Base-by-base conservation (phyloP, 108 stramenopile species). In the Conticribra weissflogii region DNA sequence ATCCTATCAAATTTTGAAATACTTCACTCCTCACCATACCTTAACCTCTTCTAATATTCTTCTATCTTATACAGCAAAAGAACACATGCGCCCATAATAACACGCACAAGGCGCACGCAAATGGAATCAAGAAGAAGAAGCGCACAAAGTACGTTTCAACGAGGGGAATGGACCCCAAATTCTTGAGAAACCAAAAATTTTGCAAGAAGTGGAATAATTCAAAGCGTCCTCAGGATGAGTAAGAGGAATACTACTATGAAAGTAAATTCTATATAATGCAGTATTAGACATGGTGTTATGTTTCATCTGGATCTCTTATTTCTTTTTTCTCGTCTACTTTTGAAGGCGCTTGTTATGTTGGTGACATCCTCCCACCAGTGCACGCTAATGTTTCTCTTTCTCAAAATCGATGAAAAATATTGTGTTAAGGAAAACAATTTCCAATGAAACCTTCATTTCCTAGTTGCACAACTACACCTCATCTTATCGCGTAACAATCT, bases 1-100 rank as follows among this genome's bases (percentile, higher is more conserved):
- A 41, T 41, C 36, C 36, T 41, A 5, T n/a, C n/a, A n/a, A n/a
- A n/a, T n/a, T n/a, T n/a, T n/a, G n/a, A n/a, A n/a, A n/a, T n/a
- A n/a, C n/a, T n/a, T 41, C 5, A 41, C 36, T 12, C 36, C 36
- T 41, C 36, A 9, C 12, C 12, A 5, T 41, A 12, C 36, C 36
- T 12, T 12, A 9, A 9, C 36, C 12, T 41, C 8, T 41, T 12
- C 12, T 5, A 5, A 5, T 41, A 41, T 12, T 12, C 5, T 41
- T 41, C 36, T 12, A 41, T 9, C 36, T 12, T n/a, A 5, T 23
- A 87, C 93, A 94, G 93, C 85, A 85, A 89, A 96, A 96, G 92
- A 96, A 96, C 83, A 93, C 93, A 66, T 93, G 92, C 75, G 91
- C 90, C 67, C 93, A 94, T 84, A 96, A 96, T 88, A 87, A 84